Evolutionary conservation across 306 rosid genomes (phyloP).

Genomic region (Gastrolobium bilobum): DNA sequence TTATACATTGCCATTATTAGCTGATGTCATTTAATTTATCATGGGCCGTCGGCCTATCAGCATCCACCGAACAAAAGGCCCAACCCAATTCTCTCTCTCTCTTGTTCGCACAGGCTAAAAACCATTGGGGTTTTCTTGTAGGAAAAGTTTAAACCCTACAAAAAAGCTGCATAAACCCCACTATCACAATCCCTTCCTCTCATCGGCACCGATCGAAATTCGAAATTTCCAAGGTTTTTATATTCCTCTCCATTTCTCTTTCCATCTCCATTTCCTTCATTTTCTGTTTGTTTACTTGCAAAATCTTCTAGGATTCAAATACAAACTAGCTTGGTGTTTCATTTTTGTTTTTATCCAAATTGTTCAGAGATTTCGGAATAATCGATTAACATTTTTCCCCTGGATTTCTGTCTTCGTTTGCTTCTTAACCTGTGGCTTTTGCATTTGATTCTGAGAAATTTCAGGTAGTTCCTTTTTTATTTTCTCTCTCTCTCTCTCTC

Average conservation of each 20-base stretch:
- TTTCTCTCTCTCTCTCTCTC: not conserved
- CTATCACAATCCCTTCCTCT: not conserved
- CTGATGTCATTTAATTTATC: too few relatives aligned
- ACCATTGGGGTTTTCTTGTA: conserved; percentile 29
- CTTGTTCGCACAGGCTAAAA: not conserved
- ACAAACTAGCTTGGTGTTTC: not conserved
- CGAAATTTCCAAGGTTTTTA: conserved; percentile 43
- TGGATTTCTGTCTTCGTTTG: not conserved
- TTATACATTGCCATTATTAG: too few relatives aligned
- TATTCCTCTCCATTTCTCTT: not conserved
- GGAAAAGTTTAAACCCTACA: conserved; percentile 53
- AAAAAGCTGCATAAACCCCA: conserved; percentile 45
- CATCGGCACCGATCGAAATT: not conserved
- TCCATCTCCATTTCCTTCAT: not conserved
- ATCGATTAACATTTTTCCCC: not conserved
- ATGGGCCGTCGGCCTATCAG: not conserved
- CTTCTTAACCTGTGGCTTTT: not conserved
- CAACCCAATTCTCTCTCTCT: not conserved
- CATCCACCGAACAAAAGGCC: not conserved
- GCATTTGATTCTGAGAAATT: not conserved
- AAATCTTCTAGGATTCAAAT: not conserved
- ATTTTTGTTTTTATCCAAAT: conserved; percentile 12
- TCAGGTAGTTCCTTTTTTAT: not conserved
- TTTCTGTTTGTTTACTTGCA: not conserved
- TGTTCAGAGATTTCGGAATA: not conserved